These are phyloP conservation scores for Fraxinus xanthoxyloides DNA, from an alignment of 305 asterid species.

Conservation along the genomic window DNA sequence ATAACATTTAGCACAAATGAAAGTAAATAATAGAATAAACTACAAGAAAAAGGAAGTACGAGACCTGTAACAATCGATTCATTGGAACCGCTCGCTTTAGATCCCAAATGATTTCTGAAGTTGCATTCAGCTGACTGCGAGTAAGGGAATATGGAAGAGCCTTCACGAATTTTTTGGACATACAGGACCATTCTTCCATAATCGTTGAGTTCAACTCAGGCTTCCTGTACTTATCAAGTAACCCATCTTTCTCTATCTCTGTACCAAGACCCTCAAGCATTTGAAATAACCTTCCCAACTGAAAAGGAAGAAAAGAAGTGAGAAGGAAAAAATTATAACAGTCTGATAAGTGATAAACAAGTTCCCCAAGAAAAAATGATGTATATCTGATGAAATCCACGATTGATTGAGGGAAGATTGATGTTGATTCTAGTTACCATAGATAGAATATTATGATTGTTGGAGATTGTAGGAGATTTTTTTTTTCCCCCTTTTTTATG, in stretches of 20 bases:
- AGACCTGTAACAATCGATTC: slow-evolving; percentile 92
- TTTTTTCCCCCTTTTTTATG: no score
- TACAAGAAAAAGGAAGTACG: slow-evolving; percentile 13
- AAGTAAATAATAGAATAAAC: not conserved
- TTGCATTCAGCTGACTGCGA: slow-evolving; percentile 75
- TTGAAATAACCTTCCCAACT: slow-evolving; percentile 85
- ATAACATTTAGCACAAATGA: not conserved
- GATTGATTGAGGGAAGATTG: no score
- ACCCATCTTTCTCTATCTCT: slow-evolving; percentile 64
- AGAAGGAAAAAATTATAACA: not conserved
- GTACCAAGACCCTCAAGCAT: slow-evolving; percentile 94
- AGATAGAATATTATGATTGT: no score
- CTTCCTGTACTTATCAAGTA: slow-evolving; percentile 65
- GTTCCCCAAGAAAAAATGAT: not conserved
- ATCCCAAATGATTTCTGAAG: slow-evolving; percentile 94
- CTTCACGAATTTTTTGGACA: slow-evolving; percentile 59
- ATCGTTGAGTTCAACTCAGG: slow-evolving; percentile 53
- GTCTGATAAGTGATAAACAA: not conserved
- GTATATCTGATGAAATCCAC: no score
- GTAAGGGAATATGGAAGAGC: slow-evolving; percentile 86
- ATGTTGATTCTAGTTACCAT: no score
- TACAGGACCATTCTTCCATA: slow-evolving; percentile 71
- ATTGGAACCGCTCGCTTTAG: slow-evolving; percentile 87
- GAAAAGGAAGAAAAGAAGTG: slow-evolving; percentile 16
- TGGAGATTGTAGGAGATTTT: no score